Percentiles rank a stretch among this genome's conserved stretches.
These are phyloP conservation scores for Pyricularia sp. DNA, from an alignment of 2,329 filamentous ascomycete genomes.

Conservation along the genomic window DNA sequence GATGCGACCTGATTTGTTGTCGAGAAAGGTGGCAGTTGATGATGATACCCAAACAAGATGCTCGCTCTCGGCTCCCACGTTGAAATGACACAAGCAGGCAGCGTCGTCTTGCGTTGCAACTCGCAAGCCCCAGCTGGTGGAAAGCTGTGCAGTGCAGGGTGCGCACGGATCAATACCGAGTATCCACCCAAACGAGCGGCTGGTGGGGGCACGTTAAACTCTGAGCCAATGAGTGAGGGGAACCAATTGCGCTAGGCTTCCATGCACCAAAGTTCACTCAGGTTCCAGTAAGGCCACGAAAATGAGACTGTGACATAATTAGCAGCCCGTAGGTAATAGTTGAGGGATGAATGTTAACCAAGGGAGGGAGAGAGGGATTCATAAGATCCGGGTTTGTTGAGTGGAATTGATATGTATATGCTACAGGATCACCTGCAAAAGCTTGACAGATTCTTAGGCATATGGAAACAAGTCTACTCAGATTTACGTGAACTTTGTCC, in stretches of 20 bases:
- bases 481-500: background rate
- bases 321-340: too few relatives aligned
- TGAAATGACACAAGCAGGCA: constrained; percentile 1
- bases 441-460: background rate
- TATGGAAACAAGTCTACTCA: background rate
- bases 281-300: background rate
- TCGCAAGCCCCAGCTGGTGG: background rate
- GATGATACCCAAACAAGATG: background rate
- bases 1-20: background rate
- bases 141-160: background rate
- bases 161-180: background rate
- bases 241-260: background rate
- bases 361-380: background rate
- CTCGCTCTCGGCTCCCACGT: background rate
- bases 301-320: background rate
- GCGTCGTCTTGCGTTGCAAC: background rate
- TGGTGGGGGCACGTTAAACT: background rate
- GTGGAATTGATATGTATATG: background rate
- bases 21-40: background rate
- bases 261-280: background rate
- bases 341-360: background rate
- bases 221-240: background rate
- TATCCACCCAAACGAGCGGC: background rate
- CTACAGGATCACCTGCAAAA: background rate
- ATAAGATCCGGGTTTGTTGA: background rate